phyloP scores from a whole-genome alignment of 2,329 filamentous ascomycete species.

The Colletotrichum gigasporum region DNA sequence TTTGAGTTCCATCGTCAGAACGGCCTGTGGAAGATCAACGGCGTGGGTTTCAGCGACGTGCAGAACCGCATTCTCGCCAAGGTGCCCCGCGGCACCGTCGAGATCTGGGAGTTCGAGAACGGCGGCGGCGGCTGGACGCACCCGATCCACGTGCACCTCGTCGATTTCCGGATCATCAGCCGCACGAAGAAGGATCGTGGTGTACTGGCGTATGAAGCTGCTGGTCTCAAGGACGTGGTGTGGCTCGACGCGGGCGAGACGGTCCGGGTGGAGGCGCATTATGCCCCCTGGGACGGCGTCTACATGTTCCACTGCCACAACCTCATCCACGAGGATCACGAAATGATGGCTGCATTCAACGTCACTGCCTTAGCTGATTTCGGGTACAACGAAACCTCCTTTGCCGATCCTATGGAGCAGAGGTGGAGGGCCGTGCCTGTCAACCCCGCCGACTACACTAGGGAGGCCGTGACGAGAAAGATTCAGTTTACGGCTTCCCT shows the following conservation, averaged over 20 bases:
- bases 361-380: constrained; percentile 47
- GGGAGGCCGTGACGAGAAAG: constrained; percentile 5
- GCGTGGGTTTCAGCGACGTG: constrained; percentile 55
- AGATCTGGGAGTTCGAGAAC: constrained; percentile 62
- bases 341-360: constrained; percentile 59
- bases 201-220: constrained; percentile 62
- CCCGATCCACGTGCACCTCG: constrained; percentile 66
- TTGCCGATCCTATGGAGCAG: constrained; percentile 48
- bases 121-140: constrained; percentile 60
- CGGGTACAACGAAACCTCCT: constrained; percentile 49
- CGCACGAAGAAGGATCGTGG: constrained; percentile 52
- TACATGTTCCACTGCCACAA: constrained; percentile 62
- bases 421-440: constrained; percentile 40
- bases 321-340: constrained; percentile 54
- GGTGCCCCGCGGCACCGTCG: constrained; percentile 54
- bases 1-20: constrained; percentile 56
- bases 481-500: background rate
- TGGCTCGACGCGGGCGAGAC: constrained; percentile 61
- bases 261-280: constrained; percentile 59
- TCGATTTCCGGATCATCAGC: constrained; percentile 64
- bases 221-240: constrained; percentile 66
- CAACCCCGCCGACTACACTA: background rate
- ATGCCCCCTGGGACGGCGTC: constrained; percentile 61
- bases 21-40: constrained; percentile 62
- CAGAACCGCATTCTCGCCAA: constrained; percentile 58